Percentiles rank a stretch among this genome's conserved stretches.
Evolutionary conservation across 2,329 filamentous ascomycete species (phyloP).

Genomic region (Aspergillus sergii): DNA sequence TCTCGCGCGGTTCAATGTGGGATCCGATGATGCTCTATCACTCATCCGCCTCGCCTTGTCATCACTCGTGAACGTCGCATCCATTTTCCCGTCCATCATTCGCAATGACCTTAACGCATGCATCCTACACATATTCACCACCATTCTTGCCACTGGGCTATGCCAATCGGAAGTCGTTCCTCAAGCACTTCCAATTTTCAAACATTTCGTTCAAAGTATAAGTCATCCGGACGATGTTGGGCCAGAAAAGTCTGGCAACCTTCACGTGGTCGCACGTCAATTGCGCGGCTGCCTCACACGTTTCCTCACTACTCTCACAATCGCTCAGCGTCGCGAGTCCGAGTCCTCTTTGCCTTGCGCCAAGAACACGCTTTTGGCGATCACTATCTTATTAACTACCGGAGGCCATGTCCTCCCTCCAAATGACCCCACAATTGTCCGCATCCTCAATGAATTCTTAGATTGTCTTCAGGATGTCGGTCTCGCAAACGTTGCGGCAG

Average conservation of each 20-base stretch:
- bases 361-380: constrained; percentile 87
- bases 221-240: constrained; percentile 41
- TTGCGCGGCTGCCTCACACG: constrained; percentile 79
- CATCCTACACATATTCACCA: constrained; percentile 94
- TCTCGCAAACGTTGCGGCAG: constrained; percentile 79
- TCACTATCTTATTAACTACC: constrained; percentile 84
- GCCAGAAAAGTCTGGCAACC: constrained; percentile 33
- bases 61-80: constrained; percentile 88
- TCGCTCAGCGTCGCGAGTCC: constrained; percentile 55
- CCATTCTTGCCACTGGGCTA: constrained; percentile 80
- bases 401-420: constrained; percentile 73
- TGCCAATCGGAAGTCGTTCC: constrained; percentile 90
- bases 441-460: constrained; percentile 77
- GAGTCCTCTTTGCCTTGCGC: constrained; percentile 82
- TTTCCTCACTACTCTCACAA: constrained; percentile 71
- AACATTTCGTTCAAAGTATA: constrained; percentile 83
- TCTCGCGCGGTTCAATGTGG: constrained; percentile 73
- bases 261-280: constrained; percentile 64
- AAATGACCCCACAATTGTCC: constrained; percentile 72
- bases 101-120: constrained; percentile 95
- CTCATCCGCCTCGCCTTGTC: constrained; percentile 80
- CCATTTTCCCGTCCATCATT: constrained; percentile 95
- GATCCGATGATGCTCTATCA: constrained; percentile 76
- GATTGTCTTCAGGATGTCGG: constrained; percentile 71
- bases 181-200: constrained; percentile 85